Evolutionary conservation across 2,329 filamentous ascomycete genomes (phyloP), one percentile per base, ranked within the genome.

Genomic region (Pseudogymnoascus sp.): DNA sequence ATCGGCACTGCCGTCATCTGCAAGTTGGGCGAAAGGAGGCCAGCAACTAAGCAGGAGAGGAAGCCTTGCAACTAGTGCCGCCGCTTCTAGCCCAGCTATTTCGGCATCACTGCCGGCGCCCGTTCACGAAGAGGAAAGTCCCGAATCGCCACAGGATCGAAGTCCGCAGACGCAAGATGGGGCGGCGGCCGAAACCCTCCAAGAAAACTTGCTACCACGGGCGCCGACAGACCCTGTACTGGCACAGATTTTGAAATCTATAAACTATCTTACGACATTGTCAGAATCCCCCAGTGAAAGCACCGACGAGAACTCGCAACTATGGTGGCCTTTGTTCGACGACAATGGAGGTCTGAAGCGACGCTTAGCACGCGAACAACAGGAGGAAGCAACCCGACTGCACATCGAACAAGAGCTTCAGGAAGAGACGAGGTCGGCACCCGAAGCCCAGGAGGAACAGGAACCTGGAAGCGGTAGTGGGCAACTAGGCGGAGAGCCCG

Each of bases 401-500:
- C 80, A 80, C 64, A 74, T 78, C 16, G 83, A 87, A 69, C 77
- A 79, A 47, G 81, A 85, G 66, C 76, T 76, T 3, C 82, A 85
- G 67, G 76, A 79, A 57, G 75, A 82, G 23, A 70, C 83, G 18
- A 79, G 81, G 67, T 77, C 80, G 23, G 75, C 77, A 14, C 71
- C 75, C 21, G 75, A 75, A 45, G 75, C 76, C 3, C 80, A 82
- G 51, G 80, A 81, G 29, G 92, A 96, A 67, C 91, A 90, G 64
- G 88, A 89, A 64, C 85, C 86, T 1, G 92, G 95, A 75, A 89
- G 89, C 68, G 85, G 86, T 12, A 97, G 93, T 73, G 80, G 95
- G 64, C 93, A 96, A 64, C 81, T 97, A 16, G 93, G 93, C 64
- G 93, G 93, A 47, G 93, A 97, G 73, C 93, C 93, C 0, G 93